A percentile compares a stretch with the other conserved stretches of the same genome.
These are phyloP conservation scores for Escallonia rubra DNA, from an alignment of 129 eudicot species.

Conservation along the genomic window DNA sequence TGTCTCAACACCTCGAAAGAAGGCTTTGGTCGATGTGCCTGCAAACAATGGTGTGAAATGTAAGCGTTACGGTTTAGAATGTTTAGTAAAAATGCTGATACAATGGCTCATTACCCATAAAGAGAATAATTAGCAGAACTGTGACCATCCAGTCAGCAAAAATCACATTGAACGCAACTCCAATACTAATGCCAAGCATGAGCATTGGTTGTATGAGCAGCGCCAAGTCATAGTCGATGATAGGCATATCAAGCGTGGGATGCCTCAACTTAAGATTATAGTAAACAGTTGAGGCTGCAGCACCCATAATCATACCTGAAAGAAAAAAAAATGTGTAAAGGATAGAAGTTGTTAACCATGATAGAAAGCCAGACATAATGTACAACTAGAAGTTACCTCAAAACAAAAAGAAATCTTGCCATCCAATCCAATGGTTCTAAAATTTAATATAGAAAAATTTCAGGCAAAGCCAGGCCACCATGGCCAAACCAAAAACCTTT, in stretches of 20 bases:
- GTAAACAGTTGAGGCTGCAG: constrained; percentile 78
- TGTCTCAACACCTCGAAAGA: constrained; percentile 79
- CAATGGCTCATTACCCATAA: constrained; percentile 44
- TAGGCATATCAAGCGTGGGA: constrained; percentile 95
- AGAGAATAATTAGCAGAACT: constrained; percentile 75
- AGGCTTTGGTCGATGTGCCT: constrained; percentile 90
- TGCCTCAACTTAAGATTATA: constrained; percentile 80
- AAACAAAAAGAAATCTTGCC: neutral
- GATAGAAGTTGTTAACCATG: neutral
- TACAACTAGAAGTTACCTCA: neutral
- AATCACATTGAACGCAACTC: constrained; percentile 84
- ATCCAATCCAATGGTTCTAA: neutral
- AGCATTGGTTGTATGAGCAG: constrained; percentile 95
- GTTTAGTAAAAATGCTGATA: constrained; percentile 1
- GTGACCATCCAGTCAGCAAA: constrained; percentile 99
- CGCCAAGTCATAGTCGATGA: constrained; percentile 90
- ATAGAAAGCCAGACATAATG: neutral
- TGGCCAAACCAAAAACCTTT: neutral
- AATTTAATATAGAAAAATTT: neutral
- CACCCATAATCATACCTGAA: constrained; percentile 97
- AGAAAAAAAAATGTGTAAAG: neutral
- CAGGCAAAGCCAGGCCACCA: neutral
- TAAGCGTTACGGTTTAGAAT: constrained; percentile 5
- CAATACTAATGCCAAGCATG: constrained; percentile 88
- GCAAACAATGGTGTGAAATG: constrained; percentile 16